These are phyloP conservation scores for Apodospora peruviana DNA, from an alignment of 495 filamentous ascomycete genomes.

Conservation along the genomic window DNA sequence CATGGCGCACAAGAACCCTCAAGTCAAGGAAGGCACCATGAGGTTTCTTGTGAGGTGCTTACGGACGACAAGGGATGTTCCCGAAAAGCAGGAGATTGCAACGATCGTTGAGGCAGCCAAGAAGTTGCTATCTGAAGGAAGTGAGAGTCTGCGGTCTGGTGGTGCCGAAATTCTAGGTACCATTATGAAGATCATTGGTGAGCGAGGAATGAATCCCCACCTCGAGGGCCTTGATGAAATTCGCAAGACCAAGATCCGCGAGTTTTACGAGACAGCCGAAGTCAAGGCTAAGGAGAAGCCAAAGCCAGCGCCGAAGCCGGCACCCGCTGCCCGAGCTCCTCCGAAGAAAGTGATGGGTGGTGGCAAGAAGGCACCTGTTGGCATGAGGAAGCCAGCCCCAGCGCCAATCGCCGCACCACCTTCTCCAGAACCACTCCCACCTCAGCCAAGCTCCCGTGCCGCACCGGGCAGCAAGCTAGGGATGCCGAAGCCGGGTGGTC, in stretches of 20 bases:
- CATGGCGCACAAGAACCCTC: conserved; percentile 90
- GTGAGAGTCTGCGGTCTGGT: conserved; percentile 74
- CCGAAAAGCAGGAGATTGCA: conserved; percentile 75
- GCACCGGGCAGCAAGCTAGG: conserved; percentile 57
- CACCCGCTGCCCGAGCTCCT: conserved; percentile 56
- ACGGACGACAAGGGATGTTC: conserved; percentile 74
- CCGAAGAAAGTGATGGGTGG: conserved; percentile 43
- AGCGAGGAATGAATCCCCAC: conserved; percentile 91
- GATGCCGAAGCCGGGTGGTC: conserved; percentile 59
- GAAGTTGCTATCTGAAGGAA: conserved; percentile 84
- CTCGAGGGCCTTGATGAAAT: conserved; percentile 96
- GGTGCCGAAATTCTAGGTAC: conserved; percentile 91
- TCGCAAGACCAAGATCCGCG: conserved; percentile 91
- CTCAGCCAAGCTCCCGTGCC: conserved; percentile 55
- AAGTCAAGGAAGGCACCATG: conserved; percentile 90
- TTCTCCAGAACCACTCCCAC: conserved; percentile 35
- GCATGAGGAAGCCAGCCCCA: conserved; percentile 41
- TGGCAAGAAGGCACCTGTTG: conserved; percentile 39
- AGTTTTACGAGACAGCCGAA: conserved; percentile 84
- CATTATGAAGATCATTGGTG: conserved; percentile 97
- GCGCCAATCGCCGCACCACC: conserved; percentile 40
- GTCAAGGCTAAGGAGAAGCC: conserved; percentile 97
- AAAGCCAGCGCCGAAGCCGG: conserved; percentile 68
- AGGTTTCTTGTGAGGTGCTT: conserved; percentile 87
- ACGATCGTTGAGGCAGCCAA: conserved; percentile 79